Evolutionary conservation across 257 asterid species (phyloP).

Genomic region (Pogostemon cablin): DNA sequence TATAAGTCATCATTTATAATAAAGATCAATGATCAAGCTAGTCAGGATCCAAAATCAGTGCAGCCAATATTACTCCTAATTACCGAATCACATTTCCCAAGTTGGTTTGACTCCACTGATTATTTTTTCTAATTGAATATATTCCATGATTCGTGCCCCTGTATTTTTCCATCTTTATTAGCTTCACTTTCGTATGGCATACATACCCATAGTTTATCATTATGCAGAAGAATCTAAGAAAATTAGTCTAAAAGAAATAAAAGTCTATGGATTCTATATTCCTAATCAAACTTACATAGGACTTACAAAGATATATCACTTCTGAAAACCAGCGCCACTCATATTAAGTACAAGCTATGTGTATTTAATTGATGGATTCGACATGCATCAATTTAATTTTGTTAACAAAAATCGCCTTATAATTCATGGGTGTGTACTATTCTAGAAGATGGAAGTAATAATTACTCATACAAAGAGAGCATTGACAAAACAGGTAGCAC

Average conservation of each 20-base stretch:
- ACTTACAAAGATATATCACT: constrained; percentile 17
- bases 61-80: no score
- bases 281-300: constrained; percentile 20
- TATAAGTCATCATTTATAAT: no score
- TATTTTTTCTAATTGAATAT: no score
- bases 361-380: background rate
- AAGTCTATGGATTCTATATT: background rate
- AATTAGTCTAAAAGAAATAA: background rate
- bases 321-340: constrained; percentile 14
- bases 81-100: no score
- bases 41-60: no score
- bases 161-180: no score
- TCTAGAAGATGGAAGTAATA: constrained; percentile 1
- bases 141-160: no score
- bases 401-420: background rate
- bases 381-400: constrained; percentile 11
- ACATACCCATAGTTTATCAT: constrained; percentile 18
- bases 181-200: no score
- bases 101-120: no score
- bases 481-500: background rate
- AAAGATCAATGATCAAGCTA: no score
- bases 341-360: background rate
- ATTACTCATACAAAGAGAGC: background rate
- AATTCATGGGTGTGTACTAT: background rate
- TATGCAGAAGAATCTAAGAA: constrained; percentile 14